These are phyloP conservation scores for Diaporthe humulicola DNA, from an alignment of 2,329 filamentous ascomycete genomes.

Conservation along the genomic window DNA sequence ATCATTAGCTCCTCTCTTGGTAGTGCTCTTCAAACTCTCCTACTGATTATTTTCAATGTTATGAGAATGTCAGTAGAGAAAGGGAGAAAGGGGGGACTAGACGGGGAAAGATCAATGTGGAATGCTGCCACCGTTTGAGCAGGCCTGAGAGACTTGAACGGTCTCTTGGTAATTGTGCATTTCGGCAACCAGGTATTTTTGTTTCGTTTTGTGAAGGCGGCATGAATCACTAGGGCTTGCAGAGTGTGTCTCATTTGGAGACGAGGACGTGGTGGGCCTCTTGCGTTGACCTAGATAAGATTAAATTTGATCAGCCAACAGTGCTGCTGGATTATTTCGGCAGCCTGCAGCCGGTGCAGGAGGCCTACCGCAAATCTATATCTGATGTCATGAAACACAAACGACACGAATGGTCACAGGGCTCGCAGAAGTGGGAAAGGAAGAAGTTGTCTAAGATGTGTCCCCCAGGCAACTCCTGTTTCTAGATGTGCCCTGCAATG, in stretches of 20 bases:
- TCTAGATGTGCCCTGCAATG: not conserved
- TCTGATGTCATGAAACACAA: not conserved
- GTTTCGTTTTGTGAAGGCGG: not conserved
- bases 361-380: not conserved
- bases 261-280: constrained; percentile 7
- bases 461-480: not conserved
- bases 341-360: not conserved
- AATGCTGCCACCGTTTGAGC: not conserved
- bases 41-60: too few relatives aligned
- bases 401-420: too few relatives aligned
- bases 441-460: not conserved
- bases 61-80: too few relatives aligned
- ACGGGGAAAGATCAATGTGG: not conserved
- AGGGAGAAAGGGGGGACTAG: not conserved
- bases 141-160: not conserved
- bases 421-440: not conserved
- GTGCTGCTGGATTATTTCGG: not conserved
- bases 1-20: too few relatives aligned
- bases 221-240: not conserved
- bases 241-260: not conserved
- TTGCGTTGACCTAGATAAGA: not conserved
- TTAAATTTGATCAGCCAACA: not conserved
- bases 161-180: not conserved
- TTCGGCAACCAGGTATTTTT: not conserved
- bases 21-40: too few relatives aligned